phyloP scores from a whole-genome alignment of 805 yeast species.

The Ogataea siamensis region DNA sequence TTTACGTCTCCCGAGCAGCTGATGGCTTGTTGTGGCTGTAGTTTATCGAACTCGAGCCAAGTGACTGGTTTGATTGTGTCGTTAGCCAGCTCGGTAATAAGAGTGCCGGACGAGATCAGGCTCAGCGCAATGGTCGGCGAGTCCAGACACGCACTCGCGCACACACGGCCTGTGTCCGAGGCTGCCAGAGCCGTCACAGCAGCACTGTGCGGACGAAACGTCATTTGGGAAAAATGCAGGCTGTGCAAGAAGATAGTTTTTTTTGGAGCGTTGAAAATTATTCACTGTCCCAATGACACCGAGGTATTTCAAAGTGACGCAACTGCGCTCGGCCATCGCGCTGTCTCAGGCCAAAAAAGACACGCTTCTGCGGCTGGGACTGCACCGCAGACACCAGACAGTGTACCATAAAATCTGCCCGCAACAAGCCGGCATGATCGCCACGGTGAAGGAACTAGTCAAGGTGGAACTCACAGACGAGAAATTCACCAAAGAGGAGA shows the following conservation, averaged over 20 bases:
- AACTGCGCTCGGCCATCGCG: constrained; percentile 81
- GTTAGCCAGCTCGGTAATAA: constrained; percentile 9
- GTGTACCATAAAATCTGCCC: constrained; percentile 74
- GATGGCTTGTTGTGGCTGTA: constrained; percentile 9
- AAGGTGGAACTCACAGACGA: constrained; percentile 70
- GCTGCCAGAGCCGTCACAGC: constrained; percentile 14
- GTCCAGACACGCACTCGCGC: constrained; percentile 13
- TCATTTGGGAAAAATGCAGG: constrained; percentile 3
- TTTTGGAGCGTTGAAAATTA: constrained; percentile 3
- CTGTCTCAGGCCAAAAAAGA: constrained; percentile 66
- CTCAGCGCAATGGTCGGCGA: constrained; percentile 13
- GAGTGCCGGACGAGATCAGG: constrained; percentile 2
- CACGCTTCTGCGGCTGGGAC: constrained; percentile 71
- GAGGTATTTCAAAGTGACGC: constrained; percentile 63
- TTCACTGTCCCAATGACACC: constrained; percentile 15
- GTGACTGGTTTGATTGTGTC: constrained; percentile 14
- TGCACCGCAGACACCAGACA: constrained; percentile 68
- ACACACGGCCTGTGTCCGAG: constrained; percentile 9
- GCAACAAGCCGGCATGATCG: constrained; percentile 79
- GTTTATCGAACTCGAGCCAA: constrained; percentile 10
- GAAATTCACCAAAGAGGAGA: constrained; percentile 47
- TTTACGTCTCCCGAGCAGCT: constrained; percentile 20
- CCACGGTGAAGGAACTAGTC: constrained; percentile 81
- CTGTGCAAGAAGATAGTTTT: constrained; percentile 3
- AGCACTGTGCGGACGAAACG: constrained; percentile 12